Evolutionary conservation across 1,284 basidiomycete species (phyloP), one percentile per base, ranked within the genome.

Genomic region (Kalmanozyma brasiliensis): DNA sequence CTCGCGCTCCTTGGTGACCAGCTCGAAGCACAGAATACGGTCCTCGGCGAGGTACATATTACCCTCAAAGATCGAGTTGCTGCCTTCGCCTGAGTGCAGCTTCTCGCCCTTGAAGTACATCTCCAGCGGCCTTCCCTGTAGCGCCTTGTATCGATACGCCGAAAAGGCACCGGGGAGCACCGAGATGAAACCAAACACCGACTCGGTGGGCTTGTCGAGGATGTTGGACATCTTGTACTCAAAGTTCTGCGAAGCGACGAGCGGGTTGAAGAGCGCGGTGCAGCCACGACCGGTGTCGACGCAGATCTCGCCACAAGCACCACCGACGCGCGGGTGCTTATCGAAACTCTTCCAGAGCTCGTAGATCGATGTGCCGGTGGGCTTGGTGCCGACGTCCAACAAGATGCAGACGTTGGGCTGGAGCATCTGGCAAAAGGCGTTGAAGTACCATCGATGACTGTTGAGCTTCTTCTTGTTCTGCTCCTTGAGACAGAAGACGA

Each of bases 291-390:
- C 93, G 83, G 93, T 94, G 63, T 93, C 85, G 8, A 93, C 92
- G 30, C 94, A 92, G 55, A 96, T 95, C 60, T 96, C 94, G 16
- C 94, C 94, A 79, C 93, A 96, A 7, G 95, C 94, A 20, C 95
- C 94, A 0, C 93, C 94, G 24, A 96, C 92, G 69, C 94, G 93
- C 17, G 90, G 91, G 83, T 96, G 93, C 83, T 94, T 90, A 80
- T 97, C 94, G 71, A 98, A 97, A 7, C 92, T 90, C 84, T 97
- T 96, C 94, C 94, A 97, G 11, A 98, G 85, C 77, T 95, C 91
- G 83, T 97, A 98, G 78, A 97, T 94, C 35, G 67, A 65, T 8
- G 61, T 70, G 34, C 49, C 67, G 26, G 52, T 73, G n/a, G 94
- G 94, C 86, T 90, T 89, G 0, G 94, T 98, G 2, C 94, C 95